Evolutionary conservation across 2,329 filamentous ascomycete species (phyloP), one percentile per base, ranked within the genome.

Genomic region (Aspergillus pseudonomiae): DNA sequence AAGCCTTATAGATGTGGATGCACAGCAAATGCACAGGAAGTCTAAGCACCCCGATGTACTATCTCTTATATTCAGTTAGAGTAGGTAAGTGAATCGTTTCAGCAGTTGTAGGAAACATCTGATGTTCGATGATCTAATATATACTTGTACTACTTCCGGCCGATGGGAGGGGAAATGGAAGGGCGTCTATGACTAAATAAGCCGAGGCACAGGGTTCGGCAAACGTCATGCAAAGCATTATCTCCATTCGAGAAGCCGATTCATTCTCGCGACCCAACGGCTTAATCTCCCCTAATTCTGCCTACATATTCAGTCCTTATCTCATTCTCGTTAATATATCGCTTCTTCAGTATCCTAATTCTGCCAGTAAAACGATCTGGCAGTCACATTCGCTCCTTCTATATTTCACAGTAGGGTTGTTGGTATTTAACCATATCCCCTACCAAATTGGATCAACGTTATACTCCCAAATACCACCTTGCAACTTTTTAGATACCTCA

Each of bases 201-300:
- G 68, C 75, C 75, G 75, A 77, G 75, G 75, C 71, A 71, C 68
- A 74, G 59, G 50, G 62, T 68, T 75, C 74, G 74, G 74, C 64
- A 76, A 75, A 76, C 75, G 75, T 77, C 75, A 76, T 77, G 72
- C 69, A 72, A 67, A 66, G 67, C 65, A 62, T 67, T 63, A 58
- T 65, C 62, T 57, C 68, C 63, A 59, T 60, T 61, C 16, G 28
- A 32, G 60, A 67, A 68, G 68, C 74, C 74, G 74, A 75, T 66
- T 68, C 69, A 73, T 75, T 74, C 69, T 72, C 69, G 68, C 65
- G 66, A 63, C 59, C 36, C 32, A 45, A 46, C 56, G 16, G 34
- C 30, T 46, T 46, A 48, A 64, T 26, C 7, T 57, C 19, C 45
- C 43, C 52, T 24, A 46, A 32, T 53, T 28, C 36, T 53, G 10